These are phyloP conservation scores for Glonium stellatum DNA, from an alignment of 495 filamentous ascomycete genomes.

Conservation along the genomic window DNA sequence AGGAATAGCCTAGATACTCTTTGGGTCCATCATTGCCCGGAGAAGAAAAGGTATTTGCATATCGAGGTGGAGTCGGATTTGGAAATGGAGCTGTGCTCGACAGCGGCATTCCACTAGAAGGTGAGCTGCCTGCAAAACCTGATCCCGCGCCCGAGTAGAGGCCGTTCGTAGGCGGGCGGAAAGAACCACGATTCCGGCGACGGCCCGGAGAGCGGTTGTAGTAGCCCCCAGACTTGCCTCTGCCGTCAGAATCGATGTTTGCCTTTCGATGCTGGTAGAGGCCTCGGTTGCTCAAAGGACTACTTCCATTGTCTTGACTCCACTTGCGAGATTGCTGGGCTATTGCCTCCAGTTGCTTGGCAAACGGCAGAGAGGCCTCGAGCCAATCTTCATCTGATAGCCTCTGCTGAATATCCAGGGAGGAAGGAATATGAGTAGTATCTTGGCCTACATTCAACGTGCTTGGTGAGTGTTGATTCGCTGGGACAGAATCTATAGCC, in stretches of 20 bases:
- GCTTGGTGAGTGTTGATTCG: background rate
- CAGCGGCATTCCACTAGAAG: background rate
- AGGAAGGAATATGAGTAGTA: background rate
- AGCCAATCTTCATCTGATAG: background rate
- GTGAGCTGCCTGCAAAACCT: background rate
- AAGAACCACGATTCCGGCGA: background rate
- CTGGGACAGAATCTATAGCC: too few relatives aligned
- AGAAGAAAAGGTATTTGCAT: background rate
- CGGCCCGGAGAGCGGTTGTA: background rate
- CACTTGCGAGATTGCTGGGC: background rate
- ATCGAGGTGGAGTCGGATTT: background rate
- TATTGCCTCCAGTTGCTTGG: background rate
- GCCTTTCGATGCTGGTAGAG: background rate
- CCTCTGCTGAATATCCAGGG: background rate
- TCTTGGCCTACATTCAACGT: background rate
- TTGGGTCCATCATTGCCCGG: background rate
- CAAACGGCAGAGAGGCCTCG: background rate
- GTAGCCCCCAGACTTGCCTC: background rate
- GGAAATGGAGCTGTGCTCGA: background rate
- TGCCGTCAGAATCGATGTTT: background rate
- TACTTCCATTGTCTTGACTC: background rate
- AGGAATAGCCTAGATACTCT: background rate
- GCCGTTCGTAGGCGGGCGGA: background rate
- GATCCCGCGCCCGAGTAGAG: background rate
- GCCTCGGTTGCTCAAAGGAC: background rate